Percentiles rank a stretch among this genome's conserved stretches.
Conservation (phyloP, 139 green algal species). For the Nannochloris sp. region DNA sequence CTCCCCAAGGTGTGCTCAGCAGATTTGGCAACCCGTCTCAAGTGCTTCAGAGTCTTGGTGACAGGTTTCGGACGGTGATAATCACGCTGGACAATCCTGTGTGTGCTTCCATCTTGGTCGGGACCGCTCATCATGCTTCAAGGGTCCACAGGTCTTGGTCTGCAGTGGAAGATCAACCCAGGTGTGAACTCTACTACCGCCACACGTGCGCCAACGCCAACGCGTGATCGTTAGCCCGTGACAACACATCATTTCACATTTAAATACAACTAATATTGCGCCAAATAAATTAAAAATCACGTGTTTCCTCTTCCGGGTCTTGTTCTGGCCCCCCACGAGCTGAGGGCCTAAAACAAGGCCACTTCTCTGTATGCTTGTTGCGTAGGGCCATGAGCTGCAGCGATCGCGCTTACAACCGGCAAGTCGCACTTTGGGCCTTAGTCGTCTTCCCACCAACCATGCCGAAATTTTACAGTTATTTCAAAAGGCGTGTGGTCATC, state of each 20-base stretch:
- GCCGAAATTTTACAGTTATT: too few species aligned
- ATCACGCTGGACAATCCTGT: slow-evolving; percentile 2
- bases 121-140: neutral
- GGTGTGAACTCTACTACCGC: slow-evolving; percentile 1
- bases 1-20: neutral
- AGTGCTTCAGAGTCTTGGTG: slow-evolving; percentile 1
- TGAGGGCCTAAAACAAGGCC: neutral
- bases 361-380: neutral
- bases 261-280: neutral
- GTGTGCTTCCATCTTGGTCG: slow-evolving; percentile 1
- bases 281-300: slow-evolving; percentile 3
- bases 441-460: too few species aligned
- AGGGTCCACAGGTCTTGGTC: slow-evolving; percentile 2
- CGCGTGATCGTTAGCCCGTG: neutral
- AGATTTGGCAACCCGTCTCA: slow-evolving; percentile 4
- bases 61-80: neutral
- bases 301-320: slow-evolving; percentile 3
- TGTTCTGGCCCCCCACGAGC: neutral
- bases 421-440: too few species aligned
- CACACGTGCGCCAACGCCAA: slow-evolving; percentile 2
- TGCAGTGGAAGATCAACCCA: slow-evolving; percentile 5
- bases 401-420: too few species aligned
- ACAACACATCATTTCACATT: neutral
- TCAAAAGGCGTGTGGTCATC: too few species aligned
- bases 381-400: too few species aligned